Conservation (phyloP, 2,329 filamentous ascomycete species). For the Onygena corvina region DNA sequence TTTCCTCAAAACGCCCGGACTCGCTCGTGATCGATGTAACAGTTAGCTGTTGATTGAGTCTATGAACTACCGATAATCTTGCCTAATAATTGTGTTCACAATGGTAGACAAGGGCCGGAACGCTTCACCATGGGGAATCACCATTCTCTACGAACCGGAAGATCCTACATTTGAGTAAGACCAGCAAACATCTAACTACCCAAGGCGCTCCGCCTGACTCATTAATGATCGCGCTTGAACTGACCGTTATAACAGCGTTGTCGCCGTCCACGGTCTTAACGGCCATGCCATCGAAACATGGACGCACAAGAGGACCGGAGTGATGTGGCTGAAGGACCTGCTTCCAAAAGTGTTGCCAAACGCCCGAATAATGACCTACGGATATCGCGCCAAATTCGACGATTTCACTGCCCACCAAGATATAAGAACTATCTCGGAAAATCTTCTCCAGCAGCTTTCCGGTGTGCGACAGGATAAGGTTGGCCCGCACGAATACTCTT, state of each 20-base stretch:
- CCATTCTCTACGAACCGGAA: not conserved
- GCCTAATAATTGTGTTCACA: too few species aligned
- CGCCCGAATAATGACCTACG: slow-evolving; percentile 21
- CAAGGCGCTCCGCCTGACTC: too few species aligned
- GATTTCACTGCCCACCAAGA: slow-evolving; percentile 6
- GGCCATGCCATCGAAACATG: slow-evolving; percentile 23
- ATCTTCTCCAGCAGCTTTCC: slow-evolving; percentile 17
- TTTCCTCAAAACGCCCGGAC: too few species aligned
- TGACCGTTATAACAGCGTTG: slow-evolving; percentile 20
- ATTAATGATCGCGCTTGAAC: too few species aligned
- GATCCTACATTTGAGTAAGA: not conserved
- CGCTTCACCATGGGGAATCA: not conserved
- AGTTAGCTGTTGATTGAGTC: too few species aligned
- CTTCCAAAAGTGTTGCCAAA: slow-evolving; percentile 19
- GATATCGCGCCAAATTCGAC: slow-evolving; percentile 19
- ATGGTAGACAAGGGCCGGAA: not conserved
- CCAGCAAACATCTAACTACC: too few species aligned
- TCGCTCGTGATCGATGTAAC: too few species aligned
- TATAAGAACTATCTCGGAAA: not conserved
- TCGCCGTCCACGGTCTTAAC: slow-evolving; percentile 28
- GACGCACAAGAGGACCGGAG: slow-evolving; percentile 21
- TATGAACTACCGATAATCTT: too few species aligned
- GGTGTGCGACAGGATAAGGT: slow-evolving; percentile 3
- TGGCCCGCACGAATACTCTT: slow-evolving; percentile 10
- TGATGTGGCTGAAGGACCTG: slow-evolving; percentile 26